Percentiles rank a stretch among this genome's conserved stretches.
These are phyloP conservation scores for Phlegmacium glaucopus DNA, from an alignment of 768 basidiomycete genomes.

Conservation along the genomic window DNA sequence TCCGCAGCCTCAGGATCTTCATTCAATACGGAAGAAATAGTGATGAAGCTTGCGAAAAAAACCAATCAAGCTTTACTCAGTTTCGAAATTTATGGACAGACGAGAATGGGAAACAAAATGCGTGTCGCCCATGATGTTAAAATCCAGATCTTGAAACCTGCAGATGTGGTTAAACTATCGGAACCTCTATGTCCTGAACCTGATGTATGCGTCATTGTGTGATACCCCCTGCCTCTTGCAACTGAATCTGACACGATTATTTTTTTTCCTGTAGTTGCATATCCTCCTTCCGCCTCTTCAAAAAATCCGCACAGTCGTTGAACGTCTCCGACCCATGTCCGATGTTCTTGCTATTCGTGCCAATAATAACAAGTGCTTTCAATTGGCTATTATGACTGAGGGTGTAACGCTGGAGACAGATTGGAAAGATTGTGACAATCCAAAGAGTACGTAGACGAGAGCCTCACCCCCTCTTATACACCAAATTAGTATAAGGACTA, in stretches of 20 bases:
- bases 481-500: too few relatives aligned
- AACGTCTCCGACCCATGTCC: slow-evolving; percentile 68
- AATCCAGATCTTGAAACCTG: slow-evolving; percentile 76
- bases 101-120: slow-evolving; percentile 59
- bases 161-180: slow-evolving; percentile 64
- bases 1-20: slow-evolving; percentile 38
- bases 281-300: slow-evolving; percentile 73
- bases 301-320: slow-evolving; percentile 76
- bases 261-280: slow-evolving; percentile 51
- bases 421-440: slow-evolving; percentile 73
- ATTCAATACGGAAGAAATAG: slow-evolving; percentile 60
- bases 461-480: slow-evolving; percentile 3
- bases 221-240: not conserved
- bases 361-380: slow-evolving; percentile 55
- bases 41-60: slow-evolving; percentile 87
- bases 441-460: slow-evolving; percentile 36
- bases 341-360: slow-evolving; percentile 67
- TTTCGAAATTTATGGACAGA: slow-evolving; percentile 69
- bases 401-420: slow-evolving; percentile 75
- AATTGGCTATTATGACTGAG: slow-evolving; percentile 61
- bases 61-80: slow-evolving; percentile 73
- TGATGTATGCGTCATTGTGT: slow-evolving; percentile 48
- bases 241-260: not conserved
- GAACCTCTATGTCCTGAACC: slow-evolving; percentile 88
- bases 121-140: slow-evolving; percentile 77